A percentile compares a stretch with the other conserved stretches of the same genome.
These are phyloP conservation scores for Aspergillus proliferans DNA, from an alignment of 2,329 filamentous ascomycete genomes.

Conservation along the genomic window DNA sequence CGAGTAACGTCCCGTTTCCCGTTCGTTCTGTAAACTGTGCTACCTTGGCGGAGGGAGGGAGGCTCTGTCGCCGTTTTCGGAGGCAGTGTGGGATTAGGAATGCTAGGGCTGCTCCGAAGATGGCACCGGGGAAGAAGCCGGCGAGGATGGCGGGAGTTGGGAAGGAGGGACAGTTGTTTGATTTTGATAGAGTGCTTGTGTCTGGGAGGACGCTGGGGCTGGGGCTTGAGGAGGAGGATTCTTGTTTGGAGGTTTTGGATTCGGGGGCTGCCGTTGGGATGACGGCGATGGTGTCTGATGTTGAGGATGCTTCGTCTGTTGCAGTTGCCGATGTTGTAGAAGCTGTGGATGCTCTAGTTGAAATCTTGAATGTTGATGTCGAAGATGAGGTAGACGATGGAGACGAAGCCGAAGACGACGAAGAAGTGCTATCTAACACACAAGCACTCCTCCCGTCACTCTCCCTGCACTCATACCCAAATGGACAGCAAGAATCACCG, in stretches of 20 bases:
- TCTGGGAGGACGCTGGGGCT: constrained; percentile 5
- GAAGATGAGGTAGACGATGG: constrained; percentile 14
- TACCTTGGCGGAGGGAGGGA: constrained; percentile 14
- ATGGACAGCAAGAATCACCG: constrained; percentile 40
- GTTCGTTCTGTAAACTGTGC: constrained; percentile 26
- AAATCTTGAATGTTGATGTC: constrained; percentile 12
- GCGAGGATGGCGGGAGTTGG: constrained; percentile 37
- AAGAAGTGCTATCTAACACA: constrained; percentile 20
- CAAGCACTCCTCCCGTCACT: constrained; percentile 31
- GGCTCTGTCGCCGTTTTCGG: constrained; percentile 20
- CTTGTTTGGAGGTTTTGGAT: background rate
- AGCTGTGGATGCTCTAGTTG: constrained; percentile 4
- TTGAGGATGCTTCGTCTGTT: background rate
- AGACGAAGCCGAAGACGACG: constrained; percentile 12
- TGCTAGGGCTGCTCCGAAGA: constrained; percentile 47
- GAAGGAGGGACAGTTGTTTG: constrained; percentile 30
- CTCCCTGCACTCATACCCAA: constrained; percentile 40
- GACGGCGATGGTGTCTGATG: background rate
- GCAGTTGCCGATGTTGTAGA: background rate
- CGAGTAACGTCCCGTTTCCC: constrained; percentile 25
- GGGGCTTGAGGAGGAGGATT: constrained; percentile 13
- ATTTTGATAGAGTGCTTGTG: constrained; percentile 1
- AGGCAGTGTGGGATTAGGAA: constrained; percentile 43
- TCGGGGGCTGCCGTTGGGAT: background rate
- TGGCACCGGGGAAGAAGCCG: constrained; percentile 42